Base-by-base conservation (phyloP, 345 rosid species). In the Gossypium anomalum region DNA sequence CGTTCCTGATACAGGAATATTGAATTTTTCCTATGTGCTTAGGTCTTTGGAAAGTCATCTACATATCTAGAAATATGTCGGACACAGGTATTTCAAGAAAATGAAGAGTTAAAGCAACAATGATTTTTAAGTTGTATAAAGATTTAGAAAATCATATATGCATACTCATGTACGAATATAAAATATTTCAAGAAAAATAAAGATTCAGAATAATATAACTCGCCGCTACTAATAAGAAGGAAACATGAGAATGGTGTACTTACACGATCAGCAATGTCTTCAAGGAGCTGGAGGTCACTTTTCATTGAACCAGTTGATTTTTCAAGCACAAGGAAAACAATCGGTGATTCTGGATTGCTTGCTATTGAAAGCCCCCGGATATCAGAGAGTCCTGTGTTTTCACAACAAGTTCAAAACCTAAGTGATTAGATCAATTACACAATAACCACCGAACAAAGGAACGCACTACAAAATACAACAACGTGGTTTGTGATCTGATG, bases 331-430 rank as follows among this genome's bases (percentile, higher is more conserved):
- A 95, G 87, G 72, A 85, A 95, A 71, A 95, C 88, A 38, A 95
- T 82, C 3, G 99, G 98, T 16, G 98, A 93, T 78, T 91, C 93
- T 1, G 83, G 87, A 80, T 84, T 72, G 88, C 98, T 95, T 70
- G 81, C 80, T 56, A 95, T 23, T 0, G 86, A 76, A 72, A 95
- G 90, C 25, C 94, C 94, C 38, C 41, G 79, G 65, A 93, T 64
- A 82, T 75, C 75, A 3, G 87, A 82, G 75, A 93, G 82, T 44
- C 87, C 97, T 92, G 86, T 70, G 74, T 74, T 73, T 59, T 23
- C 49, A 23, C 62, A 59, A 41, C 15, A 70, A 7, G 51, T 77
- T 74, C 34, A 63, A 49, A 75, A 71, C 51, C n/a, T 9, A 56
- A 58, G 14, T 41, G 52, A 9, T 43, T 22, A 0, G 22, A 12